These are phyloP conservation scores for Podaxis mareebaensis DNA, from an alignment of 768 basidiomycete genomes.

Conservation along the genomic window DNA sequence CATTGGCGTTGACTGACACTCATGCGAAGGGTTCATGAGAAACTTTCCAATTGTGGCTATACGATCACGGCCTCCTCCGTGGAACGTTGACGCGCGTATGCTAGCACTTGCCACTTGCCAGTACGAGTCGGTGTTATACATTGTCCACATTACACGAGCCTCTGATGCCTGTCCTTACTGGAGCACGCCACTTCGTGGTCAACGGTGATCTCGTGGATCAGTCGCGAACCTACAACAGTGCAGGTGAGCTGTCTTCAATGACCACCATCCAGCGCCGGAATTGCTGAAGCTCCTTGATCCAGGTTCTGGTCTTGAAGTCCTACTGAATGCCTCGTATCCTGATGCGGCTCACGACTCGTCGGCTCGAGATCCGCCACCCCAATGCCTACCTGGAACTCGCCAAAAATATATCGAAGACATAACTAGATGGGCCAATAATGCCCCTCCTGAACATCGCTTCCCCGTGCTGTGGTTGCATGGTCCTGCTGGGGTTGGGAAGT, in stretches of 20 bases:
- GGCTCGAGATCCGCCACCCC: background rate
- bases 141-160: background rate
- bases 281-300: background rate
- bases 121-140: too few relatives aligned
- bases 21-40: too few relatives aligned
- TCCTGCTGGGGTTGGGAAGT: conserved; percentile 1
- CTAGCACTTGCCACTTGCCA: too few relatives aligned
- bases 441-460: background rate
- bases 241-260: background rate
- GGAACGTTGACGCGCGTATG: too few relatives aligned
- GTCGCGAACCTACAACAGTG: background rate
- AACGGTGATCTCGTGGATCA: background rate
- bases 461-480: background rate
- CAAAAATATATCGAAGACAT: background rate
- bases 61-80: too few relatives aligned
- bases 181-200: background rate
- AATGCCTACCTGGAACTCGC: conserved; percentile 1
- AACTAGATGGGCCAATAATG: background rate
- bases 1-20: too few relatives aligned
- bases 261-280: background rate
- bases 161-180: background rate
- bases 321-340: background rate
- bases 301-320: background rate
- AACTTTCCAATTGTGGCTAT: too few relatives aligned
- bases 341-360: background rate